These are phyloP conservation scores for Nematodospora valgi DNA, from an alignment of 805 yeast genomes.

Conservation along the genomic window DNA sequence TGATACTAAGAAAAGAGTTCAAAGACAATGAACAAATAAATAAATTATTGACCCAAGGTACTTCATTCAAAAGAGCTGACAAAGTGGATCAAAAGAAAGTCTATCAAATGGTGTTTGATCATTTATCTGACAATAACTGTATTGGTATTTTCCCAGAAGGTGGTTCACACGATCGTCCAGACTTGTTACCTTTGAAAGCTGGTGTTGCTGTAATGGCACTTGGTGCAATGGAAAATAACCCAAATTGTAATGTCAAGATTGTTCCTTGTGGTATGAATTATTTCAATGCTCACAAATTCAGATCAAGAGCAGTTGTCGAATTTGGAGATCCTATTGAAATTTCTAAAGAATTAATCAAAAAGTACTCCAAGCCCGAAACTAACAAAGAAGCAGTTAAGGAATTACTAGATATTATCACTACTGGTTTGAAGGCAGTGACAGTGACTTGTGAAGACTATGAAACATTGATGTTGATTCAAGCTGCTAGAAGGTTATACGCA, in stretches of 20 bases:
- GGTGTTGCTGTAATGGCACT: slow-evolving; percentile 98
- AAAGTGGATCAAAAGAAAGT: slow-evolving; percentile 85
- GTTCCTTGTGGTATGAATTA: slow-evolving; percentile 98
- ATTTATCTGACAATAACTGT: slow-evolving; percentile 74
- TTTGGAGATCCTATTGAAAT: slow-evolving; percentile 87
- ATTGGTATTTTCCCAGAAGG: slow-evolving; percentile 97
- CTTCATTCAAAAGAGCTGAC: slow-evolving; percentile 67
- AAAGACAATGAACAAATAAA: slow-evolving; percentile 44
- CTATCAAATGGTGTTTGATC: slow-evolving; percentile 80
- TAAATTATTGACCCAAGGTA: slow-evolving; percentile 46
- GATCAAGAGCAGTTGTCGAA: slow-evolving; percentile 93
- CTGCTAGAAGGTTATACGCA: slow-evolving; percentile 85
- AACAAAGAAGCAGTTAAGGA: slow-evolving; percentile 72
- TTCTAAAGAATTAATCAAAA: slow-evolving; percentile 49
- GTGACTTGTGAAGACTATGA: slow-evolving; percentile 88
- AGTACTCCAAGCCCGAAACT: slow-evolving; percentile 62
- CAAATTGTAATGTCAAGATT: slow-evolving; percentile 73
- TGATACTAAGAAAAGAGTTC: slow-evolving; percentile 69
- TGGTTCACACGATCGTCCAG: slow-evolving; percentile 95
- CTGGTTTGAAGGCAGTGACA: slow-evolving; percentile 78
- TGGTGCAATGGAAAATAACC: slow-evolving; percentile 82
- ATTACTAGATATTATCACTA: slow-evolving; percentile 64
- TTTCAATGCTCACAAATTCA: slow-evolving; percentile 91
- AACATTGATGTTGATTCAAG: slow-evolving; percentile 83
- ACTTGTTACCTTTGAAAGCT: slow-evolving; percentile 86